Percentiles rank a stretch among this genome's conserved stretches.
Evolutionary conservation across 257 asterid species (phyloP).

Genomic region (Penstemon eatonii): DNA sequence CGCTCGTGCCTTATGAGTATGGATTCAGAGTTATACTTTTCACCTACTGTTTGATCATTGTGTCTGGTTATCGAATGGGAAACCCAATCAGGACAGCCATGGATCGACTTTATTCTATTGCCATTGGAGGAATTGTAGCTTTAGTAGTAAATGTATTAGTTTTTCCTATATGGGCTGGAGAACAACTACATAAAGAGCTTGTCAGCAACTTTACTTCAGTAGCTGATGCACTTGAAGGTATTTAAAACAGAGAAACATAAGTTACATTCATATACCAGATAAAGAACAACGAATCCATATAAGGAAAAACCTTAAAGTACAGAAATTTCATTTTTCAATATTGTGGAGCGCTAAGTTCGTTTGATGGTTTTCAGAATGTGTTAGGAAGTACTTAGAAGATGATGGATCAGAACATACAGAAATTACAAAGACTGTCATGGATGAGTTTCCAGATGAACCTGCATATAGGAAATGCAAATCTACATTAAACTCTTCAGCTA

Average conservation of each 20-base stretch:
- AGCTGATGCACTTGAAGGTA: constrained; percentile 78
- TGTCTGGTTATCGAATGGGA: constrained; percentile 76
- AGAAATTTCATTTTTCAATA: not conserved
- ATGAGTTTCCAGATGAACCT: constrained; percentile 69
- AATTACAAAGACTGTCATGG: constrained; percentile 49
- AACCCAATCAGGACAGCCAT: constrained; percentile 56
- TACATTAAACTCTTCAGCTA: constrained; percentile 49
- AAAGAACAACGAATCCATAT: not conserved
- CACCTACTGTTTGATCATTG: constrained; percentile 72
- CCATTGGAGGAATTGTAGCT: constrained; percentile 67
- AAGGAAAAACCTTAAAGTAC: not conserved
- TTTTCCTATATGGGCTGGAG: constrained; percentile 81
- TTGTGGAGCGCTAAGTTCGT: not conserved
- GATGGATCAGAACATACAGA: constrained; percentile 51
- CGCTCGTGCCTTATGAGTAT: constrained; percentile 60
- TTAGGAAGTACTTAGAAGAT: constrained; percentile 56
- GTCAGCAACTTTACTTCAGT: constrained; percentile 50
- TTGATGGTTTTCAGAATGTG: constrained; percentile 54
- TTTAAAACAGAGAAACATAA: not conserved
- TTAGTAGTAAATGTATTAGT: constrained; percentile 54
- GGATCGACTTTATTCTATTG: constrained; percentile 71
- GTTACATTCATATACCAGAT: not conserved
- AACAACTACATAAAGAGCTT: constrained; percentile 64
- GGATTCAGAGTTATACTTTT: constrained; percentile 68
- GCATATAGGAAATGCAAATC: constrained; percentile 61